A percentile compares a stretch with the other conserved stretches of the same genome.
Conservation (phyloP, 805 yeast species). For the Torulaspora indica region DNA sequence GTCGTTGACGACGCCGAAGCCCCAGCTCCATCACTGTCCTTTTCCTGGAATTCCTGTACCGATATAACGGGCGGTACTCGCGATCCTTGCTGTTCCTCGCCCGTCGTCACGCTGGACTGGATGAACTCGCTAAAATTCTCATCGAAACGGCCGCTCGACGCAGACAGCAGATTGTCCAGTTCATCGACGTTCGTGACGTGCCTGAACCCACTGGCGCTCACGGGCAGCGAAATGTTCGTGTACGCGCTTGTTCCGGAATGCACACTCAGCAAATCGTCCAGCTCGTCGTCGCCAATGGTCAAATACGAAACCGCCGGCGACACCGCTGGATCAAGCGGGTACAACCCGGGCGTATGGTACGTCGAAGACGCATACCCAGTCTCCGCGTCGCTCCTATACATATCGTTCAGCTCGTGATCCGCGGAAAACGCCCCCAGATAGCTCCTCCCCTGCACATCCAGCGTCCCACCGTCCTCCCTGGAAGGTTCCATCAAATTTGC, state of each 20-base stretch:
- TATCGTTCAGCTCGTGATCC: conserved; percentile 10
- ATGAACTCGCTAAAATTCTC: conserved; percentile 8
- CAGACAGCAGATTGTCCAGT: conserved; percentile 19
- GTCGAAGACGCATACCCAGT: conserved; percentile 10
- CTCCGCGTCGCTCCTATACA: conserved; percentile 13
- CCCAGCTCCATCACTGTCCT: conserved; percentile 3
- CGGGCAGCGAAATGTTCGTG: conserved; percentile 23
- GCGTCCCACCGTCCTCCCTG: conserved; percentile 7
- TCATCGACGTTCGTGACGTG: conserved; percentile 25
- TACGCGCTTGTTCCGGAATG: conserved; percentile 25
- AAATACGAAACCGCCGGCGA: conserved; percentile 30
- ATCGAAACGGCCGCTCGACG: conserved; percentile 8
- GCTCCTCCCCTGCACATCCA: conserved; percentile 2
- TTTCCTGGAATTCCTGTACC: conserved; percentile 25
- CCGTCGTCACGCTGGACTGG: conserved; percentile 2
- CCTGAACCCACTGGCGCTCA: conserved; percentile 27
- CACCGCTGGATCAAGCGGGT: conserved; percentile 23
- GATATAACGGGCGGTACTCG: conserved; percentile 27
- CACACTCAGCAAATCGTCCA: conserved; percentile 32
- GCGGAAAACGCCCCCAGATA: conserved; percentile 9
- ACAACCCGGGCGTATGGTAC: conserved; percentile 21
- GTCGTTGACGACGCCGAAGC: conserved; percentile 8
- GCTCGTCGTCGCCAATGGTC: conserved; percentile 27
- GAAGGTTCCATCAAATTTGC: conserved; percentile 11
- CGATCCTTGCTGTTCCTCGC: conserved; percentile 4